Percentiles rank a stretch among this genome's conserved stretches.
Conservation (phyloP, 164 flowering plant genomes). For the Sedum album region DNA sequence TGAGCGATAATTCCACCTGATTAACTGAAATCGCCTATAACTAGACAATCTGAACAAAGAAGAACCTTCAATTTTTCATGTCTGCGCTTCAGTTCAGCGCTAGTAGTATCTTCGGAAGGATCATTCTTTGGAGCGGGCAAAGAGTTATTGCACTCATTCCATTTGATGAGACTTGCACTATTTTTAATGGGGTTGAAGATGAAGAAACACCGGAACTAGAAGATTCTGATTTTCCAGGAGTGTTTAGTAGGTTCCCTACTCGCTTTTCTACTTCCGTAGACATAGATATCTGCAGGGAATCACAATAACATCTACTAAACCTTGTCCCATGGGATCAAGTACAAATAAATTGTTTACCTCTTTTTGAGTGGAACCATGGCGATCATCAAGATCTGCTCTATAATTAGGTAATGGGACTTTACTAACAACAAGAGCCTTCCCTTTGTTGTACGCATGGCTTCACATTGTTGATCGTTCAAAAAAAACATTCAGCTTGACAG, state of each 20-base stretch:
- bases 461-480: conserved; percentile 43
- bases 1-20: neutral
- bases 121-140: conserved; percentile 16
- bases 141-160: conserved; percentile 16
- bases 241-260: conserved; percentile 58
- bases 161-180: conserved; percentile 17
- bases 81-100: conserved; percentile 49
- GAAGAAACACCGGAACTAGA: conserved; percentile 24
- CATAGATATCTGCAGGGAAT: conserved; percentile 61
- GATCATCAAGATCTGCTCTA: conserved; percentile 95
- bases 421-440: conserved; percentile 83
- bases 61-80: conserved; percentile 61
- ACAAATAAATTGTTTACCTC: conserved; percentile 42
- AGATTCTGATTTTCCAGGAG: conserved; percentile 27
- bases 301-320: neutral
- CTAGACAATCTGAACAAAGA: neutral
- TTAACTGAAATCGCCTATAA: neutral
- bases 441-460: conserved; percentile 93
- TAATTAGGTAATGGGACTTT: conserved; percentile 83
- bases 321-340: neutral
- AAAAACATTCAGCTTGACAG: conserved; percentile 6
- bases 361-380: conserved; percentile 82
- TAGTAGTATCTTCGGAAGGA: conserved; percentile 42
- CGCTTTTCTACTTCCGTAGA: conserved; percentile 66
- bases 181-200: conserved; percentile 26